Evolutionary conservation across 2,329 filamentous ascomycete genomes (phyloP).

Genomic region (Peltaster fructicola): DNA sequence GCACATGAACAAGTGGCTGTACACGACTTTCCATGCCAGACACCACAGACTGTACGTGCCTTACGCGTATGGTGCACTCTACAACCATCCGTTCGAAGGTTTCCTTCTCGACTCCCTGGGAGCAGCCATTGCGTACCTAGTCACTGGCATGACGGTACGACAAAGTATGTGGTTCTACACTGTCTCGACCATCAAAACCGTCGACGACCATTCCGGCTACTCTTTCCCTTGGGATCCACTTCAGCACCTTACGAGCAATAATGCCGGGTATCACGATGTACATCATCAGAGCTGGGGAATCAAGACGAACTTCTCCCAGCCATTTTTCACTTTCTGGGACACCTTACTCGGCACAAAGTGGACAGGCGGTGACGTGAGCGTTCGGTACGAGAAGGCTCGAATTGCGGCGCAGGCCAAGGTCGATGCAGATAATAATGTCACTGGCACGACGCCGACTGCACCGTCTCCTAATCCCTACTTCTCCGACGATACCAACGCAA

Average conservation of each 20-base stretch:
- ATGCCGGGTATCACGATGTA: conserved; percentile 91
- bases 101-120: conserved; percentile 86
- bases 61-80: conserved; percentile 90
- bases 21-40: conserved; percentile 80
- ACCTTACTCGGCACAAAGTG: conserved; percentile 65
- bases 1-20: conserved; percentile 96
- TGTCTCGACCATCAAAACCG: conserved; percentile 81
- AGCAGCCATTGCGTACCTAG: conserved; percentile 65
- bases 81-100: conserved; percentile 90
- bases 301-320: conserved; percentile 71
- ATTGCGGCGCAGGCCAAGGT: conserved; percentile 39
- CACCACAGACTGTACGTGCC: conserved; percentile 96
- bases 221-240: conserved; percentile 88
- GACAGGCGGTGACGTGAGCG: conserved; percentile 47
- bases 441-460: conserved; percentile 6
- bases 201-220: conserved; percentile 95
- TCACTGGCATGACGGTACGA: conserved; percentile 64
- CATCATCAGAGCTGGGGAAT: conserved; percentile 99
- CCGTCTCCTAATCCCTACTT: conserved; percentile 10
- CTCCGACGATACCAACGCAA: conserved; percentile 9
- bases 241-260: conserved; percentile 83
- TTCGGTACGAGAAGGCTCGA: conserved; percentile 40
- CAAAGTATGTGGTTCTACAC: conserved; percentile 84
- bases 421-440: conserved; percentile 28
- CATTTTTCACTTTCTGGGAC: conserved; percentile 95